Evolutionary conservation across 306 rosid genomes (phyloP), one percentile per base, ranked within the genome.

Genomic region (Aeschynomene evenia): DNA sequence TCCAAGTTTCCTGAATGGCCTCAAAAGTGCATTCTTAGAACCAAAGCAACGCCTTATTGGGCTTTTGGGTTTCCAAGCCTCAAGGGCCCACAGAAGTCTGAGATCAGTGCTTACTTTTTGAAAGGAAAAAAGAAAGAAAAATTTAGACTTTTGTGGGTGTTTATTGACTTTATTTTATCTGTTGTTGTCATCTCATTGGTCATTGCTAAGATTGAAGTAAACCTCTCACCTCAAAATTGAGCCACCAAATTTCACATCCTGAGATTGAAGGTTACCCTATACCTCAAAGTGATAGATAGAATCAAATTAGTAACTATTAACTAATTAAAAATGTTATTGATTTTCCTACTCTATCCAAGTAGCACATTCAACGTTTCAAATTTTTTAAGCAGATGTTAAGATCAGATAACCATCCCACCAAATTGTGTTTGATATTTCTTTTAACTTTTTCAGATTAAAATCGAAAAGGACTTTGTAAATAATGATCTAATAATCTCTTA

Each of bases 251-350:
- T 67, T 68, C 73, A 53, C 14, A 60, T 21, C 46, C 71, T 43
- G 49, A 29, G 59, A 53, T 50, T 72, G 74, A 66, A 72, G n/a
- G 60, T 58, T 66, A 72, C 76, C 76, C 37, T 73, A 54, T 63
- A 68, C 77, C 83, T 68, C 67, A 74, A 62, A 53, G 12, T 18
- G 21, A 7, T 16, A 3, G 6, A 68, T n/a, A 16, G 3, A 50
- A 62, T 39, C 21, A 14, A 40, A 69, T 18, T 51, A 31, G 20
- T 11, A 39, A 21, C 4, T 12, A 33, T 9, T 48, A 58, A 11
- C 40, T 40, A n/a, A 13, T 19, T 45, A 43, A 23, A 18, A 16
- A 33, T 31, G 40, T 40, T 40, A 40, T 40, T 40, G n/a, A n/a
- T n/a, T n/a, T n/a, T n/a, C n/a, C n/a, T n/a, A n/a, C n/a, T n/a